A percentile compares a stretch with the other conserved stretches of the same genome.
phyloP scores from a whole-genome alignment of 495 filamentous ascomycete genomes.

The Aspergillus incahuasiensis region DNA sequence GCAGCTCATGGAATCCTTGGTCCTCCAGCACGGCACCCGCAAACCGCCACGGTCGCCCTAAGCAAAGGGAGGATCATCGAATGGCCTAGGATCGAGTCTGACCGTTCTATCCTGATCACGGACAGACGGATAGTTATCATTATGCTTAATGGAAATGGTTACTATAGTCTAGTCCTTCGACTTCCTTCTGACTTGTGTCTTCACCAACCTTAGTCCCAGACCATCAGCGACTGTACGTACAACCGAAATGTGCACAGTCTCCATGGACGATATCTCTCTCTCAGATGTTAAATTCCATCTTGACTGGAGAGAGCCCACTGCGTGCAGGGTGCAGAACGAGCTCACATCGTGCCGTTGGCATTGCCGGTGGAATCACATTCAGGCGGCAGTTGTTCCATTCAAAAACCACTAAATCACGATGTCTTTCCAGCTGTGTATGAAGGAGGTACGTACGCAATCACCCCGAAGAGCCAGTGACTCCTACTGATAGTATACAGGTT shows the following conservation, averaged over 20 bases:
- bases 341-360: neutral
- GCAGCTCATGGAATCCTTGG: constrained; percentile 42
- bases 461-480: neutral
- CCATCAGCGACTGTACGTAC: neutral
- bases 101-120: neutral
- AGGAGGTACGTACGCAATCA: neutral
- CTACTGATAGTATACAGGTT: neutral
- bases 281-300: neutral
- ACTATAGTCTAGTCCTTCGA: neutral
- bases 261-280: neutral
- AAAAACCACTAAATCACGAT: neutral
- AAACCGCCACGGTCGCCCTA: constrained; percentile 32
- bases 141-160: neutral
- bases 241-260: neutral
- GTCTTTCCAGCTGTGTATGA: neutral
- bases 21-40: constrained; percentile 41
- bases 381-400: neutral
- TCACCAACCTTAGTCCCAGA: neutral
- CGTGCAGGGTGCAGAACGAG: neutral
- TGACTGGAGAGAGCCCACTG: neutral
- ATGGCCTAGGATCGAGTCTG: neutral
- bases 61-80: constrained; percentile 21
- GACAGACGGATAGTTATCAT: neutral
- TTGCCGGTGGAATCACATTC: neutral
- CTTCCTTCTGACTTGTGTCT: neutral